Evolutionary conservation across 1,284 basidiomycete genomes (phyloP), one percentile per base, ranked within the genome.

Genomic region (Pseudozyma sp.): DNA sequence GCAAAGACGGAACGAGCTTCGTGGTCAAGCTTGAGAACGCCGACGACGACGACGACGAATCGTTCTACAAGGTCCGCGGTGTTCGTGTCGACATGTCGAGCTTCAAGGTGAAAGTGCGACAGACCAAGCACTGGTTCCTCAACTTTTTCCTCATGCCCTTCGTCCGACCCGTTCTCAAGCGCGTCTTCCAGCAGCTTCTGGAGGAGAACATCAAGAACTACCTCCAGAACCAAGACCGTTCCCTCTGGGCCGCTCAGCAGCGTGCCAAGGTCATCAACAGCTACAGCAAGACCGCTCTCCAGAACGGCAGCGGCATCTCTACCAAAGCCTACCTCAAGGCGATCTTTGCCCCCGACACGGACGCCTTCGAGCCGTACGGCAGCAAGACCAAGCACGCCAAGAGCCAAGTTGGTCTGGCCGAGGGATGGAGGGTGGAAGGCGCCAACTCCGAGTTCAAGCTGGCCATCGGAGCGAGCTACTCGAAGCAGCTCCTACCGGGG

Each of bases 21-120:
- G 86, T 86, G 42, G 85, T 86, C 63, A 85, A 85, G 35, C 80
- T 87, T 53, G 85, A 86, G 78, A 86, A 86, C 61, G 86, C 87
- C 37, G 78, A 82, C 42, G 85, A 86, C 54, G 80, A 84, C 7
- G 86, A 87, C 69, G 74, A 80, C 51, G 86, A 87, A 82, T 84
- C 85, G 14, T 87, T 86, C 85, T 87, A 87, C 81, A 85, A 83
- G 66, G 85, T 87, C 72, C 85, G 86, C 77, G 81, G 85, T 55
- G 86, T 87, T 62, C 79, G 85, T 40, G 86, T 87, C 63, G 82
- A 83, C 68, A 84, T 86, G 68, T 63, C 78, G 39, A 78, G 47
- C 84, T 86, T 71, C 68, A 59, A 67, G 67, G 66, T 59, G 37
- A 85, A 59, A 39, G 73, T 84, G 42, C 66, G 77, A 48, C 64